Conservation (phyloP, 129 eudicot genomes). For the Mikania micrantha region DNA sequence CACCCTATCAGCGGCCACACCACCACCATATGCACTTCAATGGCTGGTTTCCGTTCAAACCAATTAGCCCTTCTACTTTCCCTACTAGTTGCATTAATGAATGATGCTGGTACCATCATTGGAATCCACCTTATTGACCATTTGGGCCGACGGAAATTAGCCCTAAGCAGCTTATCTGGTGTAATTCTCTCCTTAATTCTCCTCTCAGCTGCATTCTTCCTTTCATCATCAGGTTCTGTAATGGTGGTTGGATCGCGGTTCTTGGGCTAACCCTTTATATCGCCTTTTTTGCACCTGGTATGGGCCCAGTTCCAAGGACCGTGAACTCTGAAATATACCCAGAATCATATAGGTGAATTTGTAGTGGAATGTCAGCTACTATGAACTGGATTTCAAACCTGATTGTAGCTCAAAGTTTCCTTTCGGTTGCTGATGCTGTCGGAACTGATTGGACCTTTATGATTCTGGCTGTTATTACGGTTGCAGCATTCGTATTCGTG, state of each 20-base stretch:
- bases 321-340: constrained; percentile 95
- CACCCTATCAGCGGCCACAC: too few species aligned
- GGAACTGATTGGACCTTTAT: constrained; percentile 77
- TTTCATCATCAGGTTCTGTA: constrained; percentile 36
- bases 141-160: constrained; percentile 70
- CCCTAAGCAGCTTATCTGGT: constrained; percentile 67
- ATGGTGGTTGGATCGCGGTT: constrained; percentile 74
- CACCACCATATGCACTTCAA: too few species aligned
- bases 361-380: constrained; percentile 97
- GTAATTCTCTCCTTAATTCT: constrained; percentile 59
- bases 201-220: constrained; percentile 57
- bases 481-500: constrained; percentile 60
- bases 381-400: constrained; percentile 90
- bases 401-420: constrained; percentile 78
- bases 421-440: constrained; percentile 67
- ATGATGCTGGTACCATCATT: constrained; percentile 62
- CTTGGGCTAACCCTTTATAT: constrained; percentile 76
- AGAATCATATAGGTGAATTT: constrained; percentile 71
- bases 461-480: constrained; percentile 57
- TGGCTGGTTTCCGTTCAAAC: constrained; percentile 77
- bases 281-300: constrained; percentile 85
- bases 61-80: constrained; percentile 84
- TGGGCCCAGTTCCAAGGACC: constrained; percentile 99
- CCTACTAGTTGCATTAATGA: constrained; percentile 68
- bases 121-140: constrained; percentile 92